Evolutionary conservation across 2,329 filamentous ascomycete species (phyloP), one percentile per base, ranked within the genome.

Genomic region (Lachnellula occidentalis): DNA sequence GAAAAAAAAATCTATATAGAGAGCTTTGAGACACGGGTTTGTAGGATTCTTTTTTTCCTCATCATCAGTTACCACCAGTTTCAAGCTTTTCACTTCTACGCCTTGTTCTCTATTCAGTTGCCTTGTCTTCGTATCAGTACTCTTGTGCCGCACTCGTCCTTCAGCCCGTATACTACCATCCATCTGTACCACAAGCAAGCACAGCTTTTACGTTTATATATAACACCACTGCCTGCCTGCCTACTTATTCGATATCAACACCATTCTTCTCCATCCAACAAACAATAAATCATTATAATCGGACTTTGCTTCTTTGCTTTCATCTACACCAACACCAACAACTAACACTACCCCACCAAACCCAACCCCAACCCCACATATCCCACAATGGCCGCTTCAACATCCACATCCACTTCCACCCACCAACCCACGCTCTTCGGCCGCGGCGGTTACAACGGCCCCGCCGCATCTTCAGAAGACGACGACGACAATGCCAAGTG

Each of bases 391-490:
- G 55, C 61, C 34, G 57, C 56, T 50, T 55, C 56, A 45, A 56
- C 50, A 42, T 50, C 54, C 36, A 46, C 48, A 9, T 31, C 27
- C 27, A 31, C 9, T 8, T 27, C 27, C 27, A 8, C 27, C 43
- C 50, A 51, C 42, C 45, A 47, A 36, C 55, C 53, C 22, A 45
- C 54, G 15, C 55, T 61, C 51, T 58, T 50, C 45, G 64, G 64
- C 42, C 62, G 64, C n/a, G 64, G 63, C 17, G 64, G 62, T 19
- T 63, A 64, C 52, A 63, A 62, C 45, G 59, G 58, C 2, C 61
- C 63, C 21, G 55, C 37, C 45, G 27, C 27, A 27, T 46, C 31
- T 6, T 19, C 19, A 8, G 15, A 17, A 9, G 51, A 54, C 15
- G 46, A 54, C 15, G 46, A 54, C 41, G 42, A 24, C 48, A 51